Conservation (phyloP, 192 early-diverging fungal genomes). For the Coemansia brasiliensis region DNA sequence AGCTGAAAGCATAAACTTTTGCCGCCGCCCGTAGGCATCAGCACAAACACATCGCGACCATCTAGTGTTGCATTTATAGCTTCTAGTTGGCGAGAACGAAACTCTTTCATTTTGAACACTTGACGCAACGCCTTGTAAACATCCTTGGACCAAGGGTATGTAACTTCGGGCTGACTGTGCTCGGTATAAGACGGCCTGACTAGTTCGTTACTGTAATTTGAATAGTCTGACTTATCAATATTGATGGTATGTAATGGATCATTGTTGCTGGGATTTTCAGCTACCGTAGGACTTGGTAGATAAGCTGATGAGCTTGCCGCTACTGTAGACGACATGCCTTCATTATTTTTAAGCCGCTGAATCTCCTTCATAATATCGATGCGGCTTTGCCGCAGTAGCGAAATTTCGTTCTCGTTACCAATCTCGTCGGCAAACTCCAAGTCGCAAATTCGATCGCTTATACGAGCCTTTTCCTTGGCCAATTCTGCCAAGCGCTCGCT, state of each 20-base stretch:
- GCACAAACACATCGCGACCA: conserved; percentile 85
- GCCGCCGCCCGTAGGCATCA: conserved; percentile 99
- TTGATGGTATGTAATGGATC: too few species aligned
- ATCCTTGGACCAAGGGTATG: conserved; percentile 69
- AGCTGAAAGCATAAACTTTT: conserved; percentile 96
- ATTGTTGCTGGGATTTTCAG: background rate
- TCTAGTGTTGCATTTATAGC: conserved; percentile 84
- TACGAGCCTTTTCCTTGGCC: conserved; percentile 44
- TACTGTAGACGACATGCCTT: background rate
- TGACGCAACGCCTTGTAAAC: conserved; percentile 66
- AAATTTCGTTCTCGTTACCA: conserved; percentile 44
- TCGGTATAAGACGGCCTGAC: conserved; percentile 42
- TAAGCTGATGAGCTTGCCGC: background rate
- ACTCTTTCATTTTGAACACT: conserved; percentile 71
- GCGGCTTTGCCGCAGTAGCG: conserved; percentile 38
- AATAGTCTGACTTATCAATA: background rate
- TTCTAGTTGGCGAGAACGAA: conserved; percentile 83
- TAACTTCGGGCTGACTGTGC: conserved; percentile 30
- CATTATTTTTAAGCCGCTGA: conserved; percentile 10
- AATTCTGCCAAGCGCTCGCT: conserved; percentile 15
- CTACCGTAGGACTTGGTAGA: background rate
- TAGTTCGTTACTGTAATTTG: conserved; percentile 8
- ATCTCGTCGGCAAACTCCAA: conserved; percentile 52
- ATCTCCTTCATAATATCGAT: conserved; percentile 43
- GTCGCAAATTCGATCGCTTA: conserved; percentile 54